Evolutionary conservation across 1,284 basidiomycete species (phyloP).

Genomic region (Schizophyllum commune): DNA sequence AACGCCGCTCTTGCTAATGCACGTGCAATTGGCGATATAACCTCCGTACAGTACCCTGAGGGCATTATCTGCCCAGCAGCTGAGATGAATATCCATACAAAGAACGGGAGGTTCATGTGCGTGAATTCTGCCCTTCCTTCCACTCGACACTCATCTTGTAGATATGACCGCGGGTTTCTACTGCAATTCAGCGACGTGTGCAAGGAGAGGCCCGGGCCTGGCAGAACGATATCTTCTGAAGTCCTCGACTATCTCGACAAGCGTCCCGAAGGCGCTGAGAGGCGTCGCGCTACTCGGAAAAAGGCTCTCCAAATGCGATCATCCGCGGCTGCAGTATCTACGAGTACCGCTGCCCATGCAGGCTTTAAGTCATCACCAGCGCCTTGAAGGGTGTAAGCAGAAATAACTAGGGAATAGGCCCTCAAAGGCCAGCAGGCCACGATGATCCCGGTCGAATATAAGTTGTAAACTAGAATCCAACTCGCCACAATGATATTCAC

Average conservation of each 20-base stretch:
- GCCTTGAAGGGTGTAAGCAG: too few relatives aligned
- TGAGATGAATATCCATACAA: slow-evolving; percentile 81
- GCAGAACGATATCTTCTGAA: slow-evolving; percentile 57
- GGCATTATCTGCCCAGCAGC: slow-evolving; percentile 77
- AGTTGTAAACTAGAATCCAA: too few relatives aligned
- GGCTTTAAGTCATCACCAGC: too few relatives aligned
- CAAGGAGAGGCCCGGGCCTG: slow-evolving; percentile 94
- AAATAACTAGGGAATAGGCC: too few relatives aligned
- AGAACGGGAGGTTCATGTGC: slow-evolving; percentile 85
- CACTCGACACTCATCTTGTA: slow-evolving; percentile 18
- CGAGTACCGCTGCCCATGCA: too few relatives aligned
- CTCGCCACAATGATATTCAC: too few relatives aligned
- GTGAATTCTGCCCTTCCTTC: slow-evolving; percentile 6
- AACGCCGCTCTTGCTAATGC: slow-evolving; percentile 71
- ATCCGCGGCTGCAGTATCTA: too few relatives aligned
- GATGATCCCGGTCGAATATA: too few relatives aligned
- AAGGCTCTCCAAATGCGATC: too few relatives aligned
- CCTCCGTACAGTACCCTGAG: slow-evolving; percentile 75
- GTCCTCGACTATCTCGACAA: slow-evolving; percentile 84
- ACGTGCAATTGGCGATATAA: slow-evolving; percentile 78
- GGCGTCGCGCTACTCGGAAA: too few relatives aligned
- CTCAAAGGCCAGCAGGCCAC: too few relatives aligned
- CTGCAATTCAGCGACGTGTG: slow-evolving; percentile 96
- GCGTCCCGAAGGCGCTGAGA: slow-evolving; percentile 50
- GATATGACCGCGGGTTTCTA: slow-evolving; percentile 97